Conservation (phyloP, 805 yeast genomes). For the Cyberlindnera nakhonratchasimensis region DNA sequence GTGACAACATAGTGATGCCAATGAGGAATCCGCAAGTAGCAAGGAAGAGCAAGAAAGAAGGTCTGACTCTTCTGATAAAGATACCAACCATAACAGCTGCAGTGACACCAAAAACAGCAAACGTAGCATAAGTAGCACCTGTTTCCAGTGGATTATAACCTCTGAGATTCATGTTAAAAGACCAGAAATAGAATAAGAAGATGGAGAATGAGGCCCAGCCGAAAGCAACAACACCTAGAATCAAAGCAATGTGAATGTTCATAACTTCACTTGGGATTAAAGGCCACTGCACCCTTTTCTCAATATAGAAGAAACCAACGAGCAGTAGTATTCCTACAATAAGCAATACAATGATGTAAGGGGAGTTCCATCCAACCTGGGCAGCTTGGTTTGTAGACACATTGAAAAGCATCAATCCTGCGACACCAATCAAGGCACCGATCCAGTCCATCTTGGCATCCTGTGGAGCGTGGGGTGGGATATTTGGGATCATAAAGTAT, state of each 20-base stretch:
- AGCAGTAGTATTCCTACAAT: slow-evolving; percentile 46
- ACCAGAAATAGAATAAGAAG: slow-evolving; percentile 64
- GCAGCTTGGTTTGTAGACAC: slow-evolving; percentile 79
- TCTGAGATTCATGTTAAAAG: slow-evolving; percentile 48
- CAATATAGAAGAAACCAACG: slow-evolving; percentile 45
- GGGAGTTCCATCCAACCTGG: slow-evolving; percentile 58
- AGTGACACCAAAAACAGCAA: slow-evolving; percentile 47
- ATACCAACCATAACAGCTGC: slow-evolving; percentile 54
- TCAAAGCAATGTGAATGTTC: slow-evolving; percentile 42
- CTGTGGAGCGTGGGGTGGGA: slow-evolving; percentile 19
- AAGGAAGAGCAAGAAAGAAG: slow-evolving; percentile 46
- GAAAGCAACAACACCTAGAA: slow-evolving; percentile 47
- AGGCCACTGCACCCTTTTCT: slow-evolving; percentile 45
- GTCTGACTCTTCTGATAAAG: slow-evolving; percentile 43
- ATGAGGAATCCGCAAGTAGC: slow-evolving; percentile 52
- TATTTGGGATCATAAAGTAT: slow-evolving; percentile 33
- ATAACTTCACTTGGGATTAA: slow-evolving; percentile 50
- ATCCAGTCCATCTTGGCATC: slow-evolving; percentile 41
- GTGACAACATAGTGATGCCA: slow-evolving; percentile 51
- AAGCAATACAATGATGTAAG: slow-evolving; percentile 56
- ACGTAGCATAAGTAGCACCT: slow-evolving; percentile 44
- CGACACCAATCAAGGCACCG: slow-evolving; percentile 56
- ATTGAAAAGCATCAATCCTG: slow-evolving; percentile 59
- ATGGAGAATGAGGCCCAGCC: slow-evolving; percentile 83
- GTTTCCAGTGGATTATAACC: slow-evolving; percentile 44